Conservation (phyloP, 1,284 basidiomycete genomes). For the Rhodotorula sp. region DNA sequence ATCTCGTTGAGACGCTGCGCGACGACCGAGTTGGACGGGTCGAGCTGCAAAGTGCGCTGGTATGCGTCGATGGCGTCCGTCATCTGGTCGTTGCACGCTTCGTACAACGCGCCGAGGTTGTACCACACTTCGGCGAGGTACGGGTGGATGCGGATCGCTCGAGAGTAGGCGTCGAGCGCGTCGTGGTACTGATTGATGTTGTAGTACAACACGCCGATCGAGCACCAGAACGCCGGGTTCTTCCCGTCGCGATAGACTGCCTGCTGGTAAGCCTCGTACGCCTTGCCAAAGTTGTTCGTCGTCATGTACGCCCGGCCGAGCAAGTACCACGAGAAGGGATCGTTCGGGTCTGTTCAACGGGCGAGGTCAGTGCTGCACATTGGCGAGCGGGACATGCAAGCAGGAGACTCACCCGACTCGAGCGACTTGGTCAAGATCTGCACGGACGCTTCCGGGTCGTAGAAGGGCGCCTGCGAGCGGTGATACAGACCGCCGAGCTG, state of each 20-base stretch:
- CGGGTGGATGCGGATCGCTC: conserved; percentile 96
- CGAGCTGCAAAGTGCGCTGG: conserved; percentile 83
- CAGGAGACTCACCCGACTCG: conserved; percentile 71
- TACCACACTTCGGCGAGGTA: conserved; percentile 99
- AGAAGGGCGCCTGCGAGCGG: conserved; percentile 88
- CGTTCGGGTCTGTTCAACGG: conserved; percentile 68
- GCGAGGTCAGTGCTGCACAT: neutral
- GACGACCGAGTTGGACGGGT: conserved; percentile 75
- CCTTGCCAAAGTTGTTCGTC: conserved; percentile 98
- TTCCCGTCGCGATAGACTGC: conserved; percentile 97
- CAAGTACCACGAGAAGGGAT: conserved; percentile 98
- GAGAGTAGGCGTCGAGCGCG: conserved; percentile 95
- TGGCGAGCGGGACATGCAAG: too few species aligned
- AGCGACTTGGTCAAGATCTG: conserved; percentile 90
- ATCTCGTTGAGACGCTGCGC: conserved; percentile 62
- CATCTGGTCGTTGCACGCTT: conserved; percentile 99
- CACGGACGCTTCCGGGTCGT: conserved; percentile 92
- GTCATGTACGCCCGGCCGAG: conserved; percentile 98
- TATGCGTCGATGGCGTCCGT: conserved; percentile 98
- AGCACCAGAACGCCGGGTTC: conserved; percentile 99
- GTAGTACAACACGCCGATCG: conserved; percentile 98
- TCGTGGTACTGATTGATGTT: conserved; percentile 99
- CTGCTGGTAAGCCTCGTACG: conserved; percentile 99
- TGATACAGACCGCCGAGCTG: conserved; percentile 98
- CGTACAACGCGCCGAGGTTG: conserved; percentile 93